Conservation (phyloP, 1,139 yeast species). For the Kurtzmaniella quercitrusa region DNA sequence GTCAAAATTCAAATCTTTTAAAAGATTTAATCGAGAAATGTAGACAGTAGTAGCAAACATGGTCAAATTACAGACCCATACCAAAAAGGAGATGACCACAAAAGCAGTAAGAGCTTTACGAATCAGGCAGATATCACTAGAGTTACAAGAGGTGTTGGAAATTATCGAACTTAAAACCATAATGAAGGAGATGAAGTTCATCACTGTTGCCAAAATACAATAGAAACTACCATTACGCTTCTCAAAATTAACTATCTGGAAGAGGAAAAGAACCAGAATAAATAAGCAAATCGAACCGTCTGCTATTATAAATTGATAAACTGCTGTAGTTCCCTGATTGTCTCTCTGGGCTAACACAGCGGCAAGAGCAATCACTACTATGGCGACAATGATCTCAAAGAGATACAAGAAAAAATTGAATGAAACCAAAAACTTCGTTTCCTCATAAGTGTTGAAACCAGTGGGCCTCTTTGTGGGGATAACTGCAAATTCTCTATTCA, state of each 20-base stretch:
- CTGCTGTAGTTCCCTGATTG: constrained; percentile 15
- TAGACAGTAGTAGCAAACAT: constrained; percentile 40
- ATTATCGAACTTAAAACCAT: constrained; percentile 25
- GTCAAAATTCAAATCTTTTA: constrained; percentile 35
- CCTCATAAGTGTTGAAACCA: constrained; percentile 15
- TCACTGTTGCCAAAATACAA: constrained; percentile 30
- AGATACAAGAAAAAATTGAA: constrained; percentile 29
- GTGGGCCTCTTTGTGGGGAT: constrained; percentile 8
- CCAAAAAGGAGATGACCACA: constrained; percentile 34
- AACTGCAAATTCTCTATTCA: constrained; percentile 31
- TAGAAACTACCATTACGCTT: constrained; percentile 41
- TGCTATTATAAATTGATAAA: constrained; percentile 38
- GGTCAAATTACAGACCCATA: constrained; percentile 37
- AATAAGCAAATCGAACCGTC: constrained; percentile 32
- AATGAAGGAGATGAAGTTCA: constrained; percentile 31
- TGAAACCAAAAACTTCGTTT: constrained; percentile 20
- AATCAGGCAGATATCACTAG: constrained; percentile 23
- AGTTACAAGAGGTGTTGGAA: constrained; percentile 19
- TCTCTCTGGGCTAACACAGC: constrained; percentile 26
- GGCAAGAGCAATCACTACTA: constrained; percentile 28
- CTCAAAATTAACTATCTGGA: constrained; percentile 35
- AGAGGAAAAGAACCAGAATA: constrained; percentile 32
- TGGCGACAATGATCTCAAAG: constrained; percentile 31
- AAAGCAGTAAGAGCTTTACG: constrained; percentile 37
- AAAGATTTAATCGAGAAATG: constrained; percentile 35